Percentiles rank a stretch among this genome's conserved stretches.
Conservation (phyloP, 179 eudicot species). For the Carnegiea gigantea region DNA sequence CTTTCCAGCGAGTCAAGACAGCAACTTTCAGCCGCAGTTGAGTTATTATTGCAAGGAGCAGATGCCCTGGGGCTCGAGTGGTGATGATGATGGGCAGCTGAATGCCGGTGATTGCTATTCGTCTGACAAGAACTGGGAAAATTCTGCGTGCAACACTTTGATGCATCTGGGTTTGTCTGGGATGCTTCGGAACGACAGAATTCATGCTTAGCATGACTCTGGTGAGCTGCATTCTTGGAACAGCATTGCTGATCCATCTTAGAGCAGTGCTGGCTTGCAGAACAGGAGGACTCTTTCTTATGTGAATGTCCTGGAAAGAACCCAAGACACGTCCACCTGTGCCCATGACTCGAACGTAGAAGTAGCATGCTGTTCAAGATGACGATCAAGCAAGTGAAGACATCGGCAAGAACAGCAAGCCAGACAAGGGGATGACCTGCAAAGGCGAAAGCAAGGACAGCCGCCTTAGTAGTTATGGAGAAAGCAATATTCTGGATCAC, state of each 20-base stretch:
- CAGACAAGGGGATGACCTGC: constrained; percentile 80
- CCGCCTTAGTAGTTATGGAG: constrained; percentile 54
- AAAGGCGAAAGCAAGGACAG: constrained; percentile 60
- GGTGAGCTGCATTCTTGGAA: constrained; percentile 2
- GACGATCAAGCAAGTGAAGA: constrained; percentile 67
- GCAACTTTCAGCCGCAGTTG: too few species aligned
- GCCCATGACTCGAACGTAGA: constrained; percentile 32
- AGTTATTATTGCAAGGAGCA: too few species aligned
- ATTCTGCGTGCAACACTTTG: neutral
- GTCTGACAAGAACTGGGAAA: neutral
- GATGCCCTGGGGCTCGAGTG: too few species aligned
- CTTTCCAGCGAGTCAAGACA: too few species aligned
- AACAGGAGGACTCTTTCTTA: too few species aligned
- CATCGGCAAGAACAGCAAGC: constrained; percentile 88
- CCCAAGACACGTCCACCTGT: neutral
- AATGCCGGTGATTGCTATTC: neutral
- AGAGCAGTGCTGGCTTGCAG: constrained; percentile 5
- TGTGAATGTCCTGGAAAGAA: neutral
- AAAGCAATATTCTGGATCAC: constrained; percentile 62
- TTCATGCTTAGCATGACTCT: constrained; percentile 1
- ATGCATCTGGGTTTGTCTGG: neutral
- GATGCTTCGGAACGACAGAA: neutral
- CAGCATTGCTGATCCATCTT: constrained; percentile 14
- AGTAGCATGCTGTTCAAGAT: constrained; percentile 86
- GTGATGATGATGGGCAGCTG: neutral